Evolutionary conservation across 352 stramenopile species (phyloP), one percentile per base, ranked within the genome.

Genomic region (Phytophthora capsici): DNA sequence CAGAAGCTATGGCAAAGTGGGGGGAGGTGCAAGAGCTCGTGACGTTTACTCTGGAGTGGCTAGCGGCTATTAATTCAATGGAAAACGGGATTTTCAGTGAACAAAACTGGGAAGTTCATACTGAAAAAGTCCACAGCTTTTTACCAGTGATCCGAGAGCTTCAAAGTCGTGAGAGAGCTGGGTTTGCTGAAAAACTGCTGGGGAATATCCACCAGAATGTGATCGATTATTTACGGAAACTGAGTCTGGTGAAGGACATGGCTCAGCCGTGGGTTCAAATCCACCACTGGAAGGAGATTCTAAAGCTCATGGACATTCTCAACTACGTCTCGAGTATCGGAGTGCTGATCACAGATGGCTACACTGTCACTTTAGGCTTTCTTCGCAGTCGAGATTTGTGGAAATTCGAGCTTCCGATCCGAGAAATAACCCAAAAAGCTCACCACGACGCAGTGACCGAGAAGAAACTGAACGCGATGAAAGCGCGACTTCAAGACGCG

Each of bases 1-100:
- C 32, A 3, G 76, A 88, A 37, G 73, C 78, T 12, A 80, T 50
- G 26, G 26, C 25, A 6, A 75, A 76, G 22, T 93, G 82, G 79
- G 67, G 73, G 5, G 72, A 89, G 34, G 79, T 88, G 7, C 74
- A 91, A 34, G 75, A 87, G n/a, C 49, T 93, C 13, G 75, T 86
- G 16, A 62, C 38, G 0, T 72, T 92, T 30, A 78, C 64, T 1
- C 47, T 79, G 10, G 58, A 86, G 25, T 92, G 84, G 84, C 72
- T 77, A 17, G 28, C 52, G 0, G 59, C 72, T 0, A 73, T 77
- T 12, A 69, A 75, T 32, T 47, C 72, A 17, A 92, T 90, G 79
- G 82, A 90, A 51, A 84, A 79, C n/a, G 78, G 75, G 0, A 83
- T 90, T 44, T 90, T 92, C 57, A 74, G 71, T 4, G 76, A 87